Percentiles rank a stretch among this genome's conserved stretches.
phyloP scores from a whole-genome alignment of 306 rosid species.

The Luffa acutangula region DNA sequence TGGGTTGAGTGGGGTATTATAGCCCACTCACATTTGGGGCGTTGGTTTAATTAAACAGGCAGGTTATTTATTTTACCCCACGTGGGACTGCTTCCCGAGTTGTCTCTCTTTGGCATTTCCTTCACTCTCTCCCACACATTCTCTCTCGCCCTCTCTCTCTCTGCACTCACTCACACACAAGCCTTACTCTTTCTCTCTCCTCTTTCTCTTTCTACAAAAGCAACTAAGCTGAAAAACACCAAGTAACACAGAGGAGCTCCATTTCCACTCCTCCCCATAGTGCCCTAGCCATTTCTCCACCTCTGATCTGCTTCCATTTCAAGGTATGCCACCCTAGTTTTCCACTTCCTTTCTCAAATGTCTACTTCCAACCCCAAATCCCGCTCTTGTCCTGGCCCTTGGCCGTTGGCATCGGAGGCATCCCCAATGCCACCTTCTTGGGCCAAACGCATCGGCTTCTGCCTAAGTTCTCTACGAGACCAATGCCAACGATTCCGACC shows the following conservation, averaged over 20 bases:
- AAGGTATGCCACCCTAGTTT: constrained; percentile 28
- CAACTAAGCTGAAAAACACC: background rate
- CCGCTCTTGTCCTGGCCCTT: constrained; percentile 63
- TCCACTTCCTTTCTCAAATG: constrained; percentile 23
- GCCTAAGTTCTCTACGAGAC: constrained; percentile 93
- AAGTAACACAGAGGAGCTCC: background rate
- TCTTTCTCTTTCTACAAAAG: constrained; percentile 6
- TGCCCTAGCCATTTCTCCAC: background rate
- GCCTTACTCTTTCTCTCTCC: too few relatives aligned
- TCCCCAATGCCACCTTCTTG: constrained; percentile 73
- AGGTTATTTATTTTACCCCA: background rate
- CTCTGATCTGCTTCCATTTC: constrained; percentile 28
- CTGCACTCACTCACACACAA: too few relatives aligned
- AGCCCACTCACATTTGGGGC: too few relatives aligned
- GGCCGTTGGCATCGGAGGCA: constrained; percentile 55
- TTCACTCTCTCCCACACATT: background rate
- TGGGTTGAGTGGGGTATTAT: too few relatives aligned
- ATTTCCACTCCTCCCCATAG: background rate
- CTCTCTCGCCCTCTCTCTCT: constrained; percentile 8
- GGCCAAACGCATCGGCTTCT: constrained; percentile 87
- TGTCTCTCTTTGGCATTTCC: constrained; percentile 18
- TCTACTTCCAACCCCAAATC: constrained; percentile 56
- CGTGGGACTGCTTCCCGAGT: constrained; percentile 25
- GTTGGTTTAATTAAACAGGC: too few relatives aligned
- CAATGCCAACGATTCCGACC: constrained; percentile 55